Evolutionary conservation across 768 basidiomycete species (phyloP).

Genomic region (Lactarius quietus): DNA sequence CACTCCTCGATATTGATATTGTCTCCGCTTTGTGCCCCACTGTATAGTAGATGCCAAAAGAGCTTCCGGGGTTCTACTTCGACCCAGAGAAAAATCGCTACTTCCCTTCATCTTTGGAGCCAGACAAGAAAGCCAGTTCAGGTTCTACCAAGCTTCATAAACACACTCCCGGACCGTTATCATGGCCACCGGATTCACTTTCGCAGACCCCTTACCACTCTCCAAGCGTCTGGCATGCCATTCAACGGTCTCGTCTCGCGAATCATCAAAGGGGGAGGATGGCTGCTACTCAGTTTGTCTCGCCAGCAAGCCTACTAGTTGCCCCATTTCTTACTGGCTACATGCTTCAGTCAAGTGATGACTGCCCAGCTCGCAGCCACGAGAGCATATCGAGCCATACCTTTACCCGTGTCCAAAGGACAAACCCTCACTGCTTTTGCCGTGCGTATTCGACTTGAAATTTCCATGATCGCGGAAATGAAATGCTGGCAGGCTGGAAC

Average conservation of each 20-base stretch:
- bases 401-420: slow-evolving; percentile 3
- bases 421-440: slow-evolving; percentile 18
- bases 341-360: slow-evolving; percentile 13
- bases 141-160: background rate
- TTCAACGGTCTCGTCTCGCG: slow-evolving; percentile 12
- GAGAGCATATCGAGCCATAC: slow-evolving; percentile 13
- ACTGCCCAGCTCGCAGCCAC: slow-evolving; percentile 17
- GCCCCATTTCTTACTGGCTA: background rate
- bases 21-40: slow-evolving; percentile 8
- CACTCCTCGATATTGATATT: background rate
- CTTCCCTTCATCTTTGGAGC: slow-evolving; percentile 29
- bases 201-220: background rate
- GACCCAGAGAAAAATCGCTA: slow-evolving; percentile 28
- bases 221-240: slow-evolving; percentile 10
- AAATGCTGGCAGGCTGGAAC: slow-evolving; percentile 10
- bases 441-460: slow-evolving; percentile 12
- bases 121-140: slow-evolving; percentile 1
- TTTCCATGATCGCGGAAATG: background rate
- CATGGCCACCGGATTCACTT: background rate
- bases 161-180: background rate
- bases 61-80: slow-evolving; percentile 32
- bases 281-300: slow-evolving; percentile 18
- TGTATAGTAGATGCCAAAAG: slow-evolving; percentile 21
- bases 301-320: slow-evolving; percentile 6
- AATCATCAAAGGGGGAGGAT: slow-evolving; percentile 15